These are phyloP conservation scores for Lolium rigidum DNA, from an alignment of 176 grass and related monocot genomes.

Conservation along the genomic window DNA sequence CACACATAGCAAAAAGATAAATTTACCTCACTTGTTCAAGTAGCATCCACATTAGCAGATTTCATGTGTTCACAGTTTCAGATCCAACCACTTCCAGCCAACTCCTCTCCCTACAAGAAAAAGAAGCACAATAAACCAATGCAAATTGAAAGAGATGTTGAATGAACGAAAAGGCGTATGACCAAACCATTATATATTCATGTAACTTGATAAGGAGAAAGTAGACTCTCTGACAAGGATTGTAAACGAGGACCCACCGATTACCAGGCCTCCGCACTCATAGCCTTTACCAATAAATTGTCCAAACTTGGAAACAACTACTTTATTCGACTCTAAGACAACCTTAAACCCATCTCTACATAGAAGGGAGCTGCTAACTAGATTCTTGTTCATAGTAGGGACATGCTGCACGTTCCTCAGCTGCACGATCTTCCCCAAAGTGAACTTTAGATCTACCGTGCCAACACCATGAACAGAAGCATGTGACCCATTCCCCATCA, in stretches of 20 bases:
- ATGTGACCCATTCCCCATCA: no score
- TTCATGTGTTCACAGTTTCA: not conserved
- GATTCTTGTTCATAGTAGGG: no score
- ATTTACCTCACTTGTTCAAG: not conserved
- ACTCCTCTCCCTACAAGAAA: not conserved
- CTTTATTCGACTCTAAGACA: no score
- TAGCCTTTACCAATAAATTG: no score
- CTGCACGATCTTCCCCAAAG: no score
- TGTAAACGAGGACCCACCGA: not conserved
- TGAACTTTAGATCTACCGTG: no score
- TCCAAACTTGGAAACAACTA: no score
- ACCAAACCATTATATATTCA: not conserved
- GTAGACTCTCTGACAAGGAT: not conserved
- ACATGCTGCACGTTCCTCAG: no score
- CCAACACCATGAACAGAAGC: no score
- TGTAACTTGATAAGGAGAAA: not conserved
- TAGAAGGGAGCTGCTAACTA: no score
- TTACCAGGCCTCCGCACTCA: no score
- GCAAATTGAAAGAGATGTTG: not conserved
- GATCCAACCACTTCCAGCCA: not conserved
- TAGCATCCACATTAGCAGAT: not conserved
- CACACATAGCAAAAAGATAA: not conserved
- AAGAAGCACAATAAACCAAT: not conserved
- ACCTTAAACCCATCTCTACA: no score
- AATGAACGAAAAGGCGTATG: not conserved